Base-by-base conservation (phyloP, 2,329 filamentous ascomycete species). In the Stagonosporopsis cucurbitacearum region DNA sequence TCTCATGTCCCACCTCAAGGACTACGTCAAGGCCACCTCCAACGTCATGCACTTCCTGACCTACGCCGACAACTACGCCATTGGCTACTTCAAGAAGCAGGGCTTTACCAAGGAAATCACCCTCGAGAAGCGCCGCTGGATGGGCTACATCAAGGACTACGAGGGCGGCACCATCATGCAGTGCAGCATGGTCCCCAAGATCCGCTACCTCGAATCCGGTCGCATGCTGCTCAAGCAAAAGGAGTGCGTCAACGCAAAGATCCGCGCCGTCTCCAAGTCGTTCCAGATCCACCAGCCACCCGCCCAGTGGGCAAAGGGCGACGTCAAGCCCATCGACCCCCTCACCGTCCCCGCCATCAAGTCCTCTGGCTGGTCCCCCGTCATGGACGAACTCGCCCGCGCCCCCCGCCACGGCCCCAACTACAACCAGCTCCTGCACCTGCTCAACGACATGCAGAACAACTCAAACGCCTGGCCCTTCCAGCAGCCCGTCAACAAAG, bases 111-210 rank as follows among this genome's bases (percentile, higher is more conserved):
- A 99, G 75, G 94, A 99, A 68, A 98, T 99, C 62, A 96, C 93
- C 0, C 85, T 99, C 0, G 90, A 95, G 56, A 90, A 88, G 68
- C 87, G 88, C 2, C 88, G 92, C 3, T 99, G 95, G 95, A 98
- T 98, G 95, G 95, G 95, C 2, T 99, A 98, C 70, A 99, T 99
- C 80, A 99, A 99, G 74, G 95, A 99, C 74, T 99, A 99, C 75
- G 95, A 99, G 77, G 95, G 95, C 54, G 95, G 95, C 55, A 99
- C 95, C 0, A 96, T 99, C 59, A 99, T 99, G 95, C 95, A 99
- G 79, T 99, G 95, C 72, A 92, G 90, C 48, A 98, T 99, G 95
- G 84, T 99, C 19, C 94, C 94, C 7, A 90, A 90, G 60, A 92
- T 98, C 50, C 90, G 95, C 45, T 99, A 99, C 76, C 87, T 99